phyloP scores from a whole-genome alignment of 2,329 filamentous ascomycete genomes.

The Chaetomium strumarium region DNA sequence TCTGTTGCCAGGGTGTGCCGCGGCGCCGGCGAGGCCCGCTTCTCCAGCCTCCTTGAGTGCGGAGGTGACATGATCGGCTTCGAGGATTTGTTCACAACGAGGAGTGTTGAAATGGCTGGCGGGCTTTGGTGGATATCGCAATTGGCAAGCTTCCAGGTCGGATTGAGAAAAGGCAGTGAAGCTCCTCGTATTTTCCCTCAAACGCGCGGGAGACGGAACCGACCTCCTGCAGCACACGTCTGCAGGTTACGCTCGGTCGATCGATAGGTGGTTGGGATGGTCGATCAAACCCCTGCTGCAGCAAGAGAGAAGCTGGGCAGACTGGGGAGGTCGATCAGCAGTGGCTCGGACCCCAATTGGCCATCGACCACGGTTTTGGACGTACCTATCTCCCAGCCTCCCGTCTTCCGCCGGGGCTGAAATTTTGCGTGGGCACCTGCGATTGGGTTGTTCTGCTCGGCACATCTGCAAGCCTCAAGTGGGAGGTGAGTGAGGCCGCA shows the following conservation, averaged over 20 bases:
- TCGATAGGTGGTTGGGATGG: conserved; percentile 20
- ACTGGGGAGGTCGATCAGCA: conserved; percentile 20
- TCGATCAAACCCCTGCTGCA: conserved; percentile 21
- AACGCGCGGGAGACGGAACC: conserved; percentile 7
- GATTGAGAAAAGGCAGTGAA: neutral
- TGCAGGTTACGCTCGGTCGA: neutral
- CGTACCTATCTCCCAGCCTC: conserved; percentile 24
- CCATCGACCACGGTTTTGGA: conserved; percentile 1
- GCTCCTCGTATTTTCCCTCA: conserved; percentile 17
- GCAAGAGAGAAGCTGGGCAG: conserved; percentile 21
- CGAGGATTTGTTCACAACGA: neutral
- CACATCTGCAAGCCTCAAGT: neutral
- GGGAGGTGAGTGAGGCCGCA: conserved; percentile 1
- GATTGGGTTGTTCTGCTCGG: conserved; percentile 23
- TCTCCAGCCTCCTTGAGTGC: conserved; percentile 14
- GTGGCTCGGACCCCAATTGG: conserved; percentile 21
- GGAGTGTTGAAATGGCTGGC: neutral
- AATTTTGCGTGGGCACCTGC: conserved; percentile 24
- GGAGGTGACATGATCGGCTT: conserved; percentile 1
- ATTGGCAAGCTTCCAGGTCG: too few relatives aligned
- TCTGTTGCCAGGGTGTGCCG: neutral
- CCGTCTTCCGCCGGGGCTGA: conserved; percentile 8
- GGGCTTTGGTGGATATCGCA: neutral
- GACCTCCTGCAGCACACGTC: conserved; percentile 16
- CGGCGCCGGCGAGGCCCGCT: neutral